Evolutionary conservation across 1,284 basidiomycete species (phyloP).

Genomic region (Marasmius oreades): DNA sequence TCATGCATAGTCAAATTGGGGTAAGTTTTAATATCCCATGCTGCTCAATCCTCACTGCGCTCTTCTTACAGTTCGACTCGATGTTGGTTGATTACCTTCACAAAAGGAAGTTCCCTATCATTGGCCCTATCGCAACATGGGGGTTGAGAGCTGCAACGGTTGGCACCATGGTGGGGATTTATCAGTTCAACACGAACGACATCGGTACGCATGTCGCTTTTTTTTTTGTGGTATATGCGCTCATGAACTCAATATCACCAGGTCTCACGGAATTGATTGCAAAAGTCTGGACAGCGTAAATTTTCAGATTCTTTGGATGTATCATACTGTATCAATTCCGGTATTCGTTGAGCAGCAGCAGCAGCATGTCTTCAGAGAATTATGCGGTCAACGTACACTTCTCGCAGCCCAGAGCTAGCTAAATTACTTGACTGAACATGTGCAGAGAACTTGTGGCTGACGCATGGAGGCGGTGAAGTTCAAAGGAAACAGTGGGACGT

Average conservation of each 20-base stretch:
- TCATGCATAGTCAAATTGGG: constrained; percentile 95
- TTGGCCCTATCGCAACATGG: constrained; percentile 76
- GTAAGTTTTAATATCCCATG: constrained; percentile 38
- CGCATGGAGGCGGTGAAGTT: too few relatives aligned
- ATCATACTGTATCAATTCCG: constrained; percentile 1
- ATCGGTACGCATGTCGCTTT: constrained; percentile 56
- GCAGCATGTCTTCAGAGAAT: background rate
- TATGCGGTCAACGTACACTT: too few relatives aligned
- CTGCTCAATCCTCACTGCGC: background rate
- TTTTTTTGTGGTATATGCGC: background rate
- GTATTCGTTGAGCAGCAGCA: background rate
- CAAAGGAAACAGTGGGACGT: too few relatives aligned
- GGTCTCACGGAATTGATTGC: constrained; percentile 72
- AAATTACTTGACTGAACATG: too few relatives aligned
- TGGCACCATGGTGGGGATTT: constrained; percentile 87
- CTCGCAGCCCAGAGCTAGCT: too few relatives aligned
- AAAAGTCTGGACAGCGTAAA: constrained; percentile 61
- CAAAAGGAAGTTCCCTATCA: constrained; percentile 84
- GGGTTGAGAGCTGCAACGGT: constrained; percentile 75
- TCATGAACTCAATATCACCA: constrained; percentile 20
- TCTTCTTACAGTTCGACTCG: constrained; percentile 57
- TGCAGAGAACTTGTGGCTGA: too few relatives aligned
- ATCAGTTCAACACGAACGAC: constrained; percentile 97
- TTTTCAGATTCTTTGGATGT: background rate
- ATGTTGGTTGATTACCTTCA: constrained; percentile 89